A percentile compares a stretch with the other conserved stretches of the same genome.
phyloP scores from a whole-genome alignment of 2,329 filamentous ascomycete species.

The Fusarium ramigenum region DNA sequence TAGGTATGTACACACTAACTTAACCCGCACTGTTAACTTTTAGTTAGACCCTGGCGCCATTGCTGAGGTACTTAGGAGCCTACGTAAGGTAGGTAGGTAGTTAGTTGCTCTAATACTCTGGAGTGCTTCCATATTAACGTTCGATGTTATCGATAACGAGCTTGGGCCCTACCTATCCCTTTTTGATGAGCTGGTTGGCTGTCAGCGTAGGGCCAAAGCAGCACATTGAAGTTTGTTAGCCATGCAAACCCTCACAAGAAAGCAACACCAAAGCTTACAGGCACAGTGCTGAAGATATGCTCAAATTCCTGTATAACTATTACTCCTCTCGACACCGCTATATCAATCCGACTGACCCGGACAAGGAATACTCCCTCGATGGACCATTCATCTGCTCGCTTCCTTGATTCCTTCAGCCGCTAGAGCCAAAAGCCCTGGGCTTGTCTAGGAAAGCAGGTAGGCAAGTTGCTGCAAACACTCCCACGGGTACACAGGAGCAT shows the following conservation, averaged over 20 bases:
- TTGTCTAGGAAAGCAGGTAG: not conserved
- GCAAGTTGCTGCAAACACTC: constrained; percentile 39
- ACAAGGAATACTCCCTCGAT: constrained; percentile 17
- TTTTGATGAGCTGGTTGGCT: not conserved
- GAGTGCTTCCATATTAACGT: not conserved
- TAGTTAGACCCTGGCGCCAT: not conserved
- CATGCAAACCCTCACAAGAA: constrained; percentile 1
- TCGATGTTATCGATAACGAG: constrained; percentile 31
- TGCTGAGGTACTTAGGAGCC: not conserved
- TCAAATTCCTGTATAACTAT: not conserved
- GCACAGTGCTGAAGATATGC: not conserved
- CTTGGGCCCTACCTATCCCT: constrained; percentile 13
- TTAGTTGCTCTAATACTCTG: not conserved
- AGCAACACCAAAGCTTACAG: not conserved
- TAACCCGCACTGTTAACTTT: not conserved
- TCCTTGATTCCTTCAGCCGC: constrained; percentile 35
- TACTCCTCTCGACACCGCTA: constrained; percentile 9
- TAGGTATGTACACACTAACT: not conserved
- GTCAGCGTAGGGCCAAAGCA: not conserved
- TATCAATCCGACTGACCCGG: constrained; percentile 13
- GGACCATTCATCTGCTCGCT: constrained; percentile 14
- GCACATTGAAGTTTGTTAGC: not conserved
- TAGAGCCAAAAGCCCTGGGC: constrained; percentile 18
- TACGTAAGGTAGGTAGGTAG: too few relatives aligned
- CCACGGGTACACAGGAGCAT: constrained; percentile 34